A percentile compares a stretch with the other conserved stretches of the same genome.
Conservation (phyloP, 768 basidiomycete genomes). For the Russula virescens region DNA sequence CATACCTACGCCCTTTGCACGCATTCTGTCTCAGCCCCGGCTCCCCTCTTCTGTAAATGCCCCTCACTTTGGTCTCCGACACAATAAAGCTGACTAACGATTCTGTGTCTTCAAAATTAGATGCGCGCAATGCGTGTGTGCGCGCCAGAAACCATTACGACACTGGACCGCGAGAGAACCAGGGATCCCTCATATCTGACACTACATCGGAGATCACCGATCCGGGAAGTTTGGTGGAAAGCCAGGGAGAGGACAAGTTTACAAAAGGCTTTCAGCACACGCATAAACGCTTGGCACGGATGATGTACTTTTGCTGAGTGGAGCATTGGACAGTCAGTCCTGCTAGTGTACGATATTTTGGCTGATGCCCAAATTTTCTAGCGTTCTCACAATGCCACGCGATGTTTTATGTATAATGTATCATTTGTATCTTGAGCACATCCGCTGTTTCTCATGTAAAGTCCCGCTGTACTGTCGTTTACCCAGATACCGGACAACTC, state of each 20-base stretch:
- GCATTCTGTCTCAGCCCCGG: slow-evolving; percentile 75
- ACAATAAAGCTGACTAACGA: no score
- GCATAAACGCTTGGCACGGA: slow-evolving; percentile 39
- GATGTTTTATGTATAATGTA: no score
- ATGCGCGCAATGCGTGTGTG: slow-evolving; percentile 70
- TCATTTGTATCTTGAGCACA: no score
- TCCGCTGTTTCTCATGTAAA: no score
- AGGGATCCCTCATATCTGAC: no score
- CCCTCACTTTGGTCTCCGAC: background rate
- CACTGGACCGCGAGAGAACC: slow-evolving; percentile 38
- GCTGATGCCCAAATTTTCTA: no score
- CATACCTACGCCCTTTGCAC: slow-evolving; percentile 80
- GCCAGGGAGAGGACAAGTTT: slow-evolving; percentile 20
- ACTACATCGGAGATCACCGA: slow-evolving; percentile 31
- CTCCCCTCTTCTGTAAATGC: slow-evolving; percentile 68
- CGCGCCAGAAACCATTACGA: slow-evolving; percentile 77
- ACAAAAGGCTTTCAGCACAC: slow-evolving; percentile 47
- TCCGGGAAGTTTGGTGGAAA: no score
- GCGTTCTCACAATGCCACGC: no score
- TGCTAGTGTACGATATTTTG: no score
- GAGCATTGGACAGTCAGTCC: no score
- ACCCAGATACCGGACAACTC: no score
- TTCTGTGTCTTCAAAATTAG: slow-evolving; percentile 31
- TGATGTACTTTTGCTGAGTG: slow-evolving; percentile 33
- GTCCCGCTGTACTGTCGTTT: no score